Base-by-base conservation (phyloP, 495 filamentous ascomycete species). In the Bacidia gigantensis region DNA sequence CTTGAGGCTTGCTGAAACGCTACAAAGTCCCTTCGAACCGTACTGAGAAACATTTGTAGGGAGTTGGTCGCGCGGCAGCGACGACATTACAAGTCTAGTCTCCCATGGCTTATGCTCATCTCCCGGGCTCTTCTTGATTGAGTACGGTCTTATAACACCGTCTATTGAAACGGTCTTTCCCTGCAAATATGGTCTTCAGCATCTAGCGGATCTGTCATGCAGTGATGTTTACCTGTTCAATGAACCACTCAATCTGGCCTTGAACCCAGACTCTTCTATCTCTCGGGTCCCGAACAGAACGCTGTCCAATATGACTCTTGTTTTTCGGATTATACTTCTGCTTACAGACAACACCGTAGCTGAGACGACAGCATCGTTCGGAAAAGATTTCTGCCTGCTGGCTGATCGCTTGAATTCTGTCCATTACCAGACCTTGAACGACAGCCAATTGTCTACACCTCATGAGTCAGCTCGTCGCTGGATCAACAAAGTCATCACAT, bases 211-310 rank as follows among this genome's bases (percentile, higher is more conserved):
- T 14, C 10, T 26, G 17, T 26, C 0, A n/a, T n/a, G n/a, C n/a
- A n/a, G n/a, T 2, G 2, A 23, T 2, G 24, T 58, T 26, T 57
- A 70, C 64, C 65, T 77, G 75, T 47, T 63, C 67, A 17, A 79
- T 68, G 35, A 79, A 60, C 77, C 77, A 81, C 42, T 78, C 69
- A 40, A 81, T 70, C 58, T 79, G 74, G 40, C 70, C 61, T 21
- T 69, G 55, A 0, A 69, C 77, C 49, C 68, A 79, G 29, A 58
- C 63, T 40, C 65, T 65, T 22, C 69, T 65, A 49, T 79, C 71
- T 35, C 63, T 69, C 9, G 63, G 53, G 57, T 79, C 76, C 10
- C 54, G 52, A 9, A 57, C 51, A 1, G 76, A 60, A 0, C 62
- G 61, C 43, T 75, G 64, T 12, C 68, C 65, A 2, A 66, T 24